These are phyloP conservation scores for Chimonanthus praecox DNA, from an alignment of 164 flowering plant genomes.

Conservation along the genomic window DNA sequence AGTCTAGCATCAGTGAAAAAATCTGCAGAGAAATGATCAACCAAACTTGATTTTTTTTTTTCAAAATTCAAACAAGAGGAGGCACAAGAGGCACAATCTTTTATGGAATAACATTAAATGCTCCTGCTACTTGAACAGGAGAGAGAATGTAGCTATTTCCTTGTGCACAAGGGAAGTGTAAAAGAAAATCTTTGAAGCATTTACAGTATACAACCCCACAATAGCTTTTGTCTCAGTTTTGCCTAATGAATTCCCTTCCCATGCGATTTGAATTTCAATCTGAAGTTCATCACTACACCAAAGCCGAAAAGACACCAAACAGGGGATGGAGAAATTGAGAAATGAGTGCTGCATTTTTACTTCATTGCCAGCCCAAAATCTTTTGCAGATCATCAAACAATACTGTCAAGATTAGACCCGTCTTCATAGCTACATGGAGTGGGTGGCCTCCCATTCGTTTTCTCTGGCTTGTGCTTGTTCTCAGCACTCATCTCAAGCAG, in stretches of 20 bases:
- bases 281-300: neutral
- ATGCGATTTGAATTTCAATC: neutral
- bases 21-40: neutral
- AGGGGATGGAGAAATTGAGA: neutral
- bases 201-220: neutral
- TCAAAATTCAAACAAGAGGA: neutral
- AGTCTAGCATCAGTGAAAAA: neutral
- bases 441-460: conserved; percentile 66
- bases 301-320: neutral
- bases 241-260: neutral
- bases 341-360: neutral
- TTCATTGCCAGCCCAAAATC: neutral
- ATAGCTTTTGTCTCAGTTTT: no score
- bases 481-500: conserved; percentile 53
- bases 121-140: neutral
- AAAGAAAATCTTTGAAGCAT: neutral
- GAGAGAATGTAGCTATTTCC: neutral
- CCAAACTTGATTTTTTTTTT: neutral
- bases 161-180: neutral
- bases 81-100: neutral
- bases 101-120: neutral
- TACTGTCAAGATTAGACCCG: conserved; percentile 65
- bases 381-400: conserved; percentile 30
- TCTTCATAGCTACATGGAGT: conserved; percentile 82
- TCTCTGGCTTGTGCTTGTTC: conserved; percentile 22